Conservation (phyloP, 2,329 filamentous ascomycete species). For the Arthrobotrys iridis region DNA sequence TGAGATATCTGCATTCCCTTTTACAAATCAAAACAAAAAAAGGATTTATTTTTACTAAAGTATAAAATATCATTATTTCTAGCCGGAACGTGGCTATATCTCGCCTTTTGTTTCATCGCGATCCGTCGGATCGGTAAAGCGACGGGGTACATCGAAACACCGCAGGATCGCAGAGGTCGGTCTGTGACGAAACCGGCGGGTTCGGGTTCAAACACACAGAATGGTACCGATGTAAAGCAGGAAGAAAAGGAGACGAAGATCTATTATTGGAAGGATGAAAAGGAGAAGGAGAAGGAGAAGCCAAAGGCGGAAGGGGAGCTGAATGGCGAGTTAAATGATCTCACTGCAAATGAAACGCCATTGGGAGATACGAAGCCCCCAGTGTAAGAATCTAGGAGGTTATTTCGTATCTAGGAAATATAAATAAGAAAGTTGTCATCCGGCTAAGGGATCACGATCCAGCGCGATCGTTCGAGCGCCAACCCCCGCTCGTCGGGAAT, state of each 20-base stretch:
- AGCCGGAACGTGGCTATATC: constrained; percentile 35
- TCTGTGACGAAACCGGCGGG: not conserved
- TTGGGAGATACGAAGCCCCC: too few relatives aligned
- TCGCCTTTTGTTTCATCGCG: constrained; percentile 17
- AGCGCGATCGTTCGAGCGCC: too few relatives aligned
- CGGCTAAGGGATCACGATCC: too few relatives aligned
- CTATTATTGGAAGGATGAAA: not conserved
- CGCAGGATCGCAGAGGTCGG: not conserved
- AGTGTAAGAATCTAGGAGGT: too few relatives aligned
- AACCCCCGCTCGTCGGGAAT: too few relatives aligned
- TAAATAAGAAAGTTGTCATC: too few relatives aligned
- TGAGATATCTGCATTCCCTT: constrained; percentile 16
- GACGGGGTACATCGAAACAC: constrained; percentile 38
- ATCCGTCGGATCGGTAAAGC: constrained; percentile 27
- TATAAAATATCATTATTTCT: not conserved
- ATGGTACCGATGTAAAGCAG: not conserved
- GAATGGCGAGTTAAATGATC: not conserved
- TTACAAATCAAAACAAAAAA: not conserved
- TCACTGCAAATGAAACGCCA: not conserved
- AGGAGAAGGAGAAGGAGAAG: not conserved
- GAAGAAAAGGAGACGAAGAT: not conserved
- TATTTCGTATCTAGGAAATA: too few relatives aligned
- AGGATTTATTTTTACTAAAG: not conserved
- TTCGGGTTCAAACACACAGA: not conserved
- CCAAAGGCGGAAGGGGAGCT: not conserved